Percentiles rank a stretch among this genome's conserved stretches.
Evolutionary conservation across 306 rosid genomes (phyloP).

Genomic region (Corylus americana): DNA sequence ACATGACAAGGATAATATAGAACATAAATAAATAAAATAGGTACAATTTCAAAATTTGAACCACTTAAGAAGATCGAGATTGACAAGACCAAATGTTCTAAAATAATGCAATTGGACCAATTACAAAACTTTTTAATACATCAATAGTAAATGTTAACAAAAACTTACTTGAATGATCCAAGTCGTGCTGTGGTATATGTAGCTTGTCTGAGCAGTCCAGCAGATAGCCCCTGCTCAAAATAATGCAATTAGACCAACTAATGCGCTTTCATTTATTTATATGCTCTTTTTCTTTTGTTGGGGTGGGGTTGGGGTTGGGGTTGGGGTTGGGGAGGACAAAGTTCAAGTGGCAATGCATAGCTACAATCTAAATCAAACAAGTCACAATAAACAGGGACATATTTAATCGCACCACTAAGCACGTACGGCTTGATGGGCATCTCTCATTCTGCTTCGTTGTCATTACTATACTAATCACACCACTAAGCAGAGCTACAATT

Average conservation of each 20-base stretch:
- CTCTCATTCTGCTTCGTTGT: background rate
- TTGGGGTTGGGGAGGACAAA: background rate
- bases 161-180: constrained; percentile 85
- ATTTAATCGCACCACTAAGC: background rate
- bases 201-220: constrained; percentile 96
- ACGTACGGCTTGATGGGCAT: background rate
- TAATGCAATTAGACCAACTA: constrained; percentile 14
- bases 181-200: constrained; percentile 98
- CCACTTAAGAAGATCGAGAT: background rate
- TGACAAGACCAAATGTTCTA: constrained; percentile 10
- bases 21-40: background rate
- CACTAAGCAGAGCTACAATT: background rate
- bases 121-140: too few species aligned
- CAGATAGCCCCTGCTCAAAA: constrained; percentile 82
- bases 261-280: background rate
- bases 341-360: background rate
- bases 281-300: background rate
- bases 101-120: background rate
- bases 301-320: too few species aligned
- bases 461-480: background rate
- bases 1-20: background rate
- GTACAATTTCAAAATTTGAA: background rate
- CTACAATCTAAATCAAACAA: background rate
- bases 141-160: background rate
- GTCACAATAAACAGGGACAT: background rate